Conservation (phyloP, 129 eudicot genomes). For the Flaveria brownii region DNA sequence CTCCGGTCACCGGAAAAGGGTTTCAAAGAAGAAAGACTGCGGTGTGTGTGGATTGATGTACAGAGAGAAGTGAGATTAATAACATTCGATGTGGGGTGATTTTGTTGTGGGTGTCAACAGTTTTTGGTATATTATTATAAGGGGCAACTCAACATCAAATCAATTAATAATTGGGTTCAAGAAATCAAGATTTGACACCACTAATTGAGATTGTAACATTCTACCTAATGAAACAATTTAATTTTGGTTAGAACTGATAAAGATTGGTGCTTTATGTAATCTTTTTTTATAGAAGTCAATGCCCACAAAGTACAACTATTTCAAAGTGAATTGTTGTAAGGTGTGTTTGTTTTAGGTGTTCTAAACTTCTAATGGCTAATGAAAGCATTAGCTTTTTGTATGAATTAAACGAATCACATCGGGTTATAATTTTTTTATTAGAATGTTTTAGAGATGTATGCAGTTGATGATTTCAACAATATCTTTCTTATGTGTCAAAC, state of each 20-base stretch:
- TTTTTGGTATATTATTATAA: not conserved
- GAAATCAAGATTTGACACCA: conserved; percentile 24
- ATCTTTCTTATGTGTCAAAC: too few relatives aligned
- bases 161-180: conserved; percentile 20
- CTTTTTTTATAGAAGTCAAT: not conserved
- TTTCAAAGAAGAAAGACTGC: too few relatives aligned
- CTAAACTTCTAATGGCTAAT: too few relatives aligned
- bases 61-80: conserved; percentile 23
- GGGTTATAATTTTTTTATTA: too few relatives aligned
- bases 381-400: not conserved
- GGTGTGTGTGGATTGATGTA: conserved; percentile 12
- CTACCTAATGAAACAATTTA: not conserved
- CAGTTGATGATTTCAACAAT: too few relatives aligned
- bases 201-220: not conserved
- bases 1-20: too few relatives aligned
- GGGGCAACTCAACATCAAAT: not conserved
- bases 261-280: not conserved
- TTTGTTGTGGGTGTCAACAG: conserved; percentile 17
- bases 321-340: too few relatives aligned
- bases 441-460: too few relatives aligned
- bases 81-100: conserved; percentile 7
- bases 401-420: not conserved
- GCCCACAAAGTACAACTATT: not conserved
- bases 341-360: not conserved
- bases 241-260: not conserved